These are phyloP conservation scores for Salix exigua DNA, from an alignment of 345 rosid genomes.

Conservation along the genomic window DNA sequence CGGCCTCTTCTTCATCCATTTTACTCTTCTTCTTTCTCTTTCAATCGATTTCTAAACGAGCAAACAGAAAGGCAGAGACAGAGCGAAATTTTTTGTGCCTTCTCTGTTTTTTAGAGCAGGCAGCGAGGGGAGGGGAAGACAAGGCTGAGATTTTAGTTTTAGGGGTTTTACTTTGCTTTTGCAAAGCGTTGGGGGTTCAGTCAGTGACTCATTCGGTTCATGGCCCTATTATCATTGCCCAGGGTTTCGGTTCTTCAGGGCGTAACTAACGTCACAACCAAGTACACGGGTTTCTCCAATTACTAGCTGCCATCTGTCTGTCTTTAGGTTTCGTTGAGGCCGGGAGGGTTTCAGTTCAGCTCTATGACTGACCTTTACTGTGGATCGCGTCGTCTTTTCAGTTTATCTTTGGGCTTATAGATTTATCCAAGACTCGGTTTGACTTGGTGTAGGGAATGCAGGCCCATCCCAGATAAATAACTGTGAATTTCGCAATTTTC, in stretches of 20 bases:
- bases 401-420: not conserved
- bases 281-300: not conserved
- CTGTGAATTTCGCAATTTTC: not conserved
- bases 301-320: not conserved
- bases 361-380: too few relatives aligned
- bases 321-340: too few relatives aligned
- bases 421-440: not conserved
- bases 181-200: not conserved
- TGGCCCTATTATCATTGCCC: not conserved
- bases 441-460: not conserved
- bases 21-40: not conserved
- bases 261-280: not conserved
- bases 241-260: not conserved
- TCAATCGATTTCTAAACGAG: not conserved
- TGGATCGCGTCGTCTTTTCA: too few relatives aligned
- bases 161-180: not conserved
- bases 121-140: not conserved
- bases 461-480: not conserved
- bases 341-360: too few relatives aligned
- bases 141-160: not conserved
- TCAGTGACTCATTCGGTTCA: not conserved
- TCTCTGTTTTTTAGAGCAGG: not conserved
- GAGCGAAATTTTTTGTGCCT: not conserved
- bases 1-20: slow-evolving; percentile 17
- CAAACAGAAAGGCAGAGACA: not conserved